phyloP scores from a whole-genome alignment of 106 monocot species.

The Ottelia alismoides region DNA sequence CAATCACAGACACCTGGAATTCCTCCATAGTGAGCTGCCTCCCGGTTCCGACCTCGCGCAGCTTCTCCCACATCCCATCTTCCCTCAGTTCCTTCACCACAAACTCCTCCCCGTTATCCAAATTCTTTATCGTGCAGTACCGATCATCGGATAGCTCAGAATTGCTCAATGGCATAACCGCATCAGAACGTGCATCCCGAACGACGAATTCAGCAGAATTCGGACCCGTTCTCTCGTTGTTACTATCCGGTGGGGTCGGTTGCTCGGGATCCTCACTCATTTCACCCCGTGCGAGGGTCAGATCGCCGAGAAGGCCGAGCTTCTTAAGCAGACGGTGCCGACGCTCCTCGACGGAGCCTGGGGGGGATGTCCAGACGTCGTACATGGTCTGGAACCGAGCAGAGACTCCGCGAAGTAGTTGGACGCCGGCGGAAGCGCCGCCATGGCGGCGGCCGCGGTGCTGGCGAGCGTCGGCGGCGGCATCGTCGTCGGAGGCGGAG shows the following conservation, averaged over 20 bases:
- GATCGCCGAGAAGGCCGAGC: slow-evolving; percentile 51
- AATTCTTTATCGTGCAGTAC: slow-evolving; percentile 61
- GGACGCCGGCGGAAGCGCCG: slow-evolving; percentile 18
- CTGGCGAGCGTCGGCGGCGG: slow-evolving; percentile 28
- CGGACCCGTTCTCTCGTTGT: too few relatives aligned
- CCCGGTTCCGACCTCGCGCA: slow-evolving; percentile 51
- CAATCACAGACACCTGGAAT: slow-evolving; percentile 58
- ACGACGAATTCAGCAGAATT: too few relatives aligned
- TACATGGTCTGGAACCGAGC: slow-evolving; percentile 7
- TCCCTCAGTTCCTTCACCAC: slow-evolving; percentile 59
- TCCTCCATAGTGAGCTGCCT: slow-evolving; percentile 78
- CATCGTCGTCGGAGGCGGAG: slow-evolving; percentile 21
- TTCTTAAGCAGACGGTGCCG: slow-evolving; percentile 63
- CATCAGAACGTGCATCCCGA: too few relatives aligned
- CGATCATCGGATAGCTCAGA: not conserved
- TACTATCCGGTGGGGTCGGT: too few relatives aligned
- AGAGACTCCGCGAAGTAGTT: slow-evolving; percentile 1
- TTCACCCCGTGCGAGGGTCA: slow-evolving; percentile 14
- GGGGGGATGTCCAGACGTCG: slow-evolving; percentile 73
- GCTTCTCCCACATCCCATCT: slow-evolving; percentile 47
- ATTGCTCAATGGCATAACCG: too few relatives aligned
- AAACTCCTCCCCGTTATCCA: slow-evolving; percentile 80
- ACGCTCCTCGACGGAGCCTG: slow-evolving; percentile 65
- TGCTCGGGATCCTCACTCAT: too few relatives aligned
- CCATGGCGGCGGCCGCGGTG: slow-evolving; percentile 58